Base-by-base conservation (phyloP, 129 eudicot genomes). In the Lonicera japonica region DNA sequence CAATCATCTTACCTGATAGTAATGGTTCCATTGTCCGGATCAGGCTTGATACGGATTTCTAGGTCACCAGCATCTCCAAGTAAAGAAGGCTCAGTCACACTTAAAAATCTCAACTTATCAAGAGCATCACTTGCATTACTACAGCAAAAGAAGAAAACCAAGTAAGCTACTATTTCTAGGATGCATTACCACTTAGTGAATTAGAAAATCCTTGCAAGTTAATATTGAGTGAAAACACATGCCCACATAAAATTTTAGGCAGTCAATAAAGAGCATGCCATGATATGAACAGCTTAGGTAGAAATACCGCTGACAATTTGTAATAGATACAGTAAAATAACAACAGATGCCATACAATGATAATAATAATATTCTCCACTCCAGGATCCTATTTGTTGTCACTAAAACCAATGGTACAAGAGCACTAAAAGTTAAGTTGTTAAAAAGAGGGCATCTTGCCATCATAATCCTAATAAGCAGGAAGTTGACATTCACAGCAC, bases 121-220 rank as follows among this genome's bases (percentile, higher is more conserved):
- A 92, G 84, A 3, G 99, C 99, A 74, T 92, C 96, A 68, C 99
- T 92, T 59, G 99, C 99, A 80, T 92, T 92, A 75, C 99, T 92
- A 80, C 0, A 23, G 75, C 25, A 59, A 38, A 64, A 54, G 56
- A 25, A 14, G 5, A 38, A 4, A 38, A 10, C 43, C 43, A 43
- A 14, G 50, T 43, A 10, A 38, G 6, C 43, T 4, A 38, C 5
- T 38, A 38, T 5, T 38, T 38, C 43, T 38, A 38, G 43, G 43
- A 38, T 4, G 10, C 6, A 38, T 38, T 38, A 38, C 43, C 43
- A 38, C 43, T 38, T 38, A 38, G 10, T 38, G 10, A 38, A 38
- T 38, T 38, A 38, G 10, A 38, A 4, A 38, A 38, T 38, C 16
- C 50, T 14, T 43, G 8, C 50, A 43, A 1, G 8, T 43, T 8